These are phyloP conservation scores for Leccinum griseonigrum DNA, from an alignment of 1,284 basidiomycete genomes.

Conservation along the genomic window DNA sequence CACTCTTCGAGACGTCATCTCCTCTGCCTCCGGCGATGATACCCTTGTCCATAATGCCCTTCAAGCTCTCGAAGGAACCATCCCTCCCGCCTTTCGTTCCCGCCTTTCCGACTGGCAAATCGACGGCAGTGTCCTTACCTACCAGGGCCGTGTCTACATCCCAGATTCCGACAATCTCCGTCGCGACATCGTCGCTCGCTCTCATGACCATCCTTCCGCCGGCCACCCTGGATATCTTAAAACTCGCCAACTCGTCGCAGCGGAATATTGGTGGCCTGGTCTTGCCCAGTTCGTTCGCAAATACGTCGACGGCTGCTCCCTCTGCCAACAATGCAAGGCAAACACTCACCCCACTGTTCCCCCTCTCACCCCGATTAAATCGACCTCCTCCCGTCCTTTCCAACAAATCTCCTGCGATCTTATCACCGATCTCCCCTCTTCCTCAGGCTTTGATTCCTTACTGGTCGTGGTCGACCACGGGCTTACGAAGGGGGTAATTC, in stretches of 20 bases:
- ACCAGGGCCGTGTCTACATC: background rate
- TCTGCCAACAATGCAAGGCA: background rate
- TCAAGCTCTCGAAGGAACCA: background rate
- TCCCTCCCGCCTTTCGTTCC: background rate
- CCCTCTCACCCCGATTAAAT: too few relatives aligned
- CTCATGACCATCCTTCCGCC: background rate
- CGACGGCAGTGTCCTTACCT: background rate
- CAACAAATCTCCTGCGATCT: too few relatives aligned
- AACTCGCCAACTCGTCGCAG: background rate
- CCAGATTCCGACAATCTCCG: too few relatives aligned
- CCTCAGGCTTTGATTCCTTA: too few relatives aligned
- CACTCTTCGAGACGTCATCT: rapidly evolving
- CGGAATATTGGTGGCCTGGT: background rate
- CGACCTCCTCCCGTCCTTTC: too few relatives aligned
- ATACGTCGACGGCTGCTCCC: background rate
- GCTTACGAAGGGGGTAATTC: too few relatives aligned
- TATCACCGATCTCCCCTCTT: too few relatives aligned
- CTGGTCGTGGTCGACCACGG: too few relatives aligned
- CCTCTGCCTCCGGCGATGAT: rapidly evolving
- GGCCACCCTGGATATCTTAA: background rate
- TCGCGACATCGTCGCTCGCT: too few relatives aligned
- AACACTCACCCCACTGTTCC: too few relatives aligned
- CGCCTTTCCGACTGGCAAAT: background rate
- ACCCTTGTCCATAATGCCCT: background rate
- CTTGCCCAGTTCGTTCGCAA: background rate